A percentile compares a stretch with the other conserved stretches of the same genome.
Evolutionary conservation across 345 rosid species (phyloP).

Genomic region (Chamaenerion angustifolium): DNA sequence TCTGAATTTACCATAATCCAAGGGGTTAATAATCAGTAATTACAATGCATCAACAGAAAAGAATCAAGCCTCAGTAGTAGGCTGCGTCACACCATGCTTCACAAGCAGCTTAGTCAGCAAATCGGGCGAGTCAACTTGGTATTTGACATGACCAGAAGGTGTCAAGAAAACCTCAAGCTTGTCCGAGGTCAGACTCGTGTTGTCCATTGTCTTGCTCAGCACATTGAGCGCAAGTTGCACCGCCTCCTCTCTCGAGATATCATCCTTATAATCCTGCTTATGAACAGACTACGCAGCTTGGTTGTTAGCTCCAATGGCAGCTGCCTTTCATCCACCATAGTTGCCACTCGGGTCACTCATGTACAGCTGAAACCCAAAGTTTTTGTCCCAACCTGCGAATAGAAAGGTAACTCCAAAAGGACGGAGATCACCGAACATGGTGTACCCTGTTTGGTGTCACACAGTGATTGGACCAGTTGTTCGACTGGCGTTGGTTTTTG

Average conservation of each 20-base stretch:
- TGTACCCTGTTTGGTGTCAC: constrained; percentile 97
- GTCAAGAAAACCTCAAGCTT: constrained; percentile 78
- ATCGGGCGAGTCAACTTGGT: constrained; percentile 72
- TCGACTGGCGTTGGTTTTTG: constrained; percentile 96
- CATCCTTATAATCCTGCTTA: constrained; percentile 92
- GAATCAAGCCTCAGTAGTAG: constrained; percentile 39
- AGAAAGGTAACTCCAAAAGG: constrained; percentile 91
- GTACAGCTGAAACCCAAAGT: constrained; percentile 80
- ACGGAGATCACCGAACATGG: constrained; percentile 92
- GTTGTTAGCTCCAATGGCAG: constrained; percentile 89
- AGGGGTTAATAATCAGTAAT: no score
- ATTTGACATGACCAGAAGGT: constrained; percentile 73
- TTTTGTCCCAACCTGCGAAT: constrained; percentile 95
- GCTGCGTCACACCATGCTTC: constrained; percentile 71
- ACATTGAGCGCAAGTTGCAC: constrained; percentile 86
- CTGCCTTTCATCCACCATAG: constrained; percentile 95
- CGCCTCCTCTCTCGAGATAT: constrained; percentile 75
- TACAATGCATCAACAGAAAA: no score
- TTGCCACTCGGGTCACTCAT: constrained; percentile 97
- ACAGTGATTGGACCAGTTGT: constrained; percentile 90
- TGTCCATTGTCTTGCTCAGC: constrained; percentile 94
- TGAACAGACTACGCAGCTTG: constrained; percentile 94
- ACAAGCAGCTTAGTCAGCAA: constrained; percentile 65
- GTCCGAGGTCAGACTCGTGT: constrained; percentile 86
- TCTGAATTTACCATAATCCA: no score